Evolutionary conservation across 495 filamentous ascomycete species (phyloP), one percentile per base, ranked within the genome.

Genomic region (Neurospora cerealis): DNA sequence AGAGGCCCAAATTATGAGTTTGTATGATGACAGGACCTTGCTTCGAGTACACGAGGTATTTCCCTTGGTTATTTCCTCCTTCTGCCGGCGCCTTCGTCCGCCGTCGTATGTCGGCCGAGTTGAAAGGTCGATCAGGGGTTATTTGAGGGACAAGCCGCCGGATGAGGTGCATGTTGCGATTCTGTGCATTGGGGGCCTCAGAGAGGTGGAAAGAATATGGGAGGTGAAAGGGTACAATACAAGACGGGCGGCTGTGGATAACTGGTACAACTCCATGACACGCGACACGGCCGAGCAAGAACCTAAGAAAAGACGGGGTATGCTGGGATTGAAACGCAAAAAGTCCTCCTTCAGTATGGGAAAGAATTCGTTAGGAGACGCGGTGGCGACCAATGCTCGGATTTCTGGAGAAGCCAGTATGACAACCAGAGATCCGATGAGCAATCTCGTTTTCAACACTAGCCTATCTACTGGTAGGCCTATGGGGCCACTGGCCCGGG

Each of bases 171-270:
- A 89, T 73, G 83, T 85, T 7, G 83, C 87, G 19, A 85, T 87
- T 32, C 73, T 89, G 36, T 84, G 83, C n/a, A 78, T 89, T 37
- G 87, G 87, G 46, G 87, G 87, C 6, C 77, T 89, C 70, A 83
- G 87, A 7, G 84, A 88, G 74, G 86, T 87, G 13, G 86, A 88
- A 72, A 79, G 83, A 73, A 84, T 89, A 41, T 89, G 87, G 87
- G 87, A 89, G 73, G 84, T 87, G 4, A 88, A 89, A 72, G 86
- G 87, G 32, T 89, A 89, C 77, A 89, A 88, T 75, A 77, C 81
- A 21, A 81, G 87, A 36, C 84, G 86, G 71, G 82, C 80, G 21
- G 83, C 84, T 19, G 87, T 89, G 19, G 87, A 89, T 74, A 77
- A 72, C 17, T 89, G 87, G 87, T 89, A 86, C 76, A 80, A 79